Evolutionary conservation across 768 basidiomycete genomes (phyloP).

Genomic region (Tulasnella sp.): DNA sequence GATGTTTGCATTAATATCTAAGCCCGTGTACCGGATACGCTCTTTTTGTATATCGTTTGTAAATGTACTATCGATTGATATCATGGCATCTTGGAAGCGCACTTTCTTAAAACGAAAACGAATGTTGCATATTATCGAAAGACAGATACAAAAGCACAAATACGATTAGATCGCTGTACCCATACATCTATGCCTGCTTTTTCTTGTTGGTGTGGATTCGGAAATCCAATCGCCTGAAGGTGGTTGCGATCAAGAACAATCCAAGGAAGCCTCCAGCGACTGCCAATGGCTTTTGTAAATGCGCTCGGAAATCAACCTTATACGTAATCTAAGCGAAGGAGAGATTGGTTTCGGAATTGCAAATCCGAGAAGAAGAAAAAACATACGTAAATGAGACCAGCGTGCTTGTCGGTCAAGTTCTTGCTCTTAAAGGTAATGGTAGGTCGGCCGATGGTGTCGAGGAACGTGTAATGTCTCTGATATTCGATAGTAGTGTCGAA

Average conservation of each 20-base stretch:
- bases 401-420: conserved; percentile 67
- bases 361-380: neutral
- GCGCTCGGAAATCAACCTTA: conserved; percentile 65
- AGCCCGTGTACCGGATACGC: neutral
- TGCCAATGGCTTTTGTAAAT: conserved; percentile 74
- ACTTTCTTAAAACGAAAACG: neutral
- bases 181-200: neutral
- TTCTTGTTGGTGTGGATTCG: conserved; percentile 28
- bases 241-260: conserved; percentile 44
- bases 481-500: conserved; percentile 54
- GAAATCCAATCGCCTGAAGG: conserved; percentile 41
- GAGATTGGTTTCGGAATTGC: neutral
- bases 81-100: neutral
- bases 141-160: neutral
- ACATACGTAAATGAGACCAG: conserved; percentile 71
- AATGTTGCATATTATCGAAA: neutral
- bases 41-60: neutral
- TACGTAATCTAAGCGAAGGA: conserved; percentile 62
- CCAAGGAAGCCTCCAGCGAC: conserved; percentile 60
- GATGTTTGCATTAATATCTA: too few relatives aligned
- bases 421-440: conserved; percentile 60
- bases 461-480: conserved; percentile 72
- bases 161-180: neutral
- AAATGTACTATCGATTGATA: neutral
- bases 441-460: conserved; percentile 86